Base-by-base conservation (phyloP, 257 asterid genomes). In the Salvia rosmarinus region DNA sequence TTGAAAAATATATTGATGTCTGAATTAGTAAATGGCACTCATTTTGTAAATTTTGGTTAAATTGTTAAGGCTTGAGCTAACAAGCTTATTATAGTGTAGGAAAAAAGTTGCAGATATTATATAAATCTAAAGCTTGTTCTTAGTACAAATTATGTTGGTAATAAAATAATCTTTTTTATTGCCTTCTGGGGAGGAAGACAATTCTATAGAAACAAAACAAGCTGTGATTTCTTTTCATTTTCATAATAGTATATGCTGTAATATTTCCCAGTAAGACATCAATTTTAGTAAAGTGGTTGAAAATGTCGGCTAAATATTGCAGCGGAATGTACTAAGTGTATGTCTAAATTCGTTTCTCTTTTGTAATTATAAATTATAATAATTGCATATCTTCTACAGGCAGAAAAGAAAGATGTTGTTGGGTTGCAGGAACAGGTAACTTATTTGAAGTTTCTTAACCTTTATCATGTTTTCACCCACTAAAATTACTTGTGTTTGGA, bases 391-490 rank as follows among this genome's bases (percentile, higher is more conserved):
- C 37, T 78, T 57, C 70, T 78, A 47, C 91, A 87, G 97, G 90
- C 91, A 57, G 96, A 87, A 1, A 89, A 84, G 85, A 89, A 74
- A 81, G 98, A 91, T 77, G 77, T 89, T 63, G 86, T 86, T 40
- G 96, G 96, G 60, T 71, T 85, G 81, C 98, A 89, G 84, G 98
- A 91, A 75, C 98, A 91, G 94, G 96, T 91, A 78, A 61, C 19
- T 2, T 51, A 16, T 51, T 50, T 30, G 59, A 71, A 52, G 1
- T 75, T 55, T 59, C 12, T 25, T 56, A 42, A 44, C 25, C 17
- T 66, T 35, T 43, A 23, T 14, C 62, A 52, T 44, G 50, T 32
- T 60, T 59, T 67, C n/a, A 16, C 54, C 6, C 11, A 9, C 17
- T 75, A 59, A 25, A 61, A 72, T 67, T 57, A 85, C 80, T 79